Evolutionary conservation across 805 yeast species (phyloP), one percentile per base, ranked within the genome.

Genomic region (Sugiyamaella smithiae): DNA sequence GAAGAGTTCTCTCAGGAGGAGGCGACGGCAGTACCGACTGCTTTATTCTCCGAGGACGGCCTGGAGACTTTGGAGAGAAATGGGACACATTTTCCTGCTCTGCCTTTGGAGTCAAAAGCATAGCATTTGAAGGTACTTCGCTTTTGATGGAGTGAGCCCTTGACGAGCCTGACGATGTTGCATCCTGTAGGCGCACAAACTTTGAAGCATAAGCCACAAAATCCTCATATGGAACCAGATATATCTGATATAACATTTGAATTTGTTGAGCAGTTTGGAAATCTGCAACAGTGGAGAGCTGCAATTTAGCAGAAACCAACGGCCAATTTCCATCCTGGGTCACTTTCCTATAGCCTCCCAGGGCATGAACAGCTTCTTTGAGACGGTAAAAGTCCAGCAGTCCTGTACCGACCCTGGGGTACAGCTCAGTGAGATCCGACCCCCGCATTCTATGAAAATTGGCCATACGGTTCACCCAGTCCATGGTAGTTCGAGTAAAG

Each of bases 381-480:
- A 68, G 55, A 14, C 52, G 47, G 49, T 66, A 68, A 17, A 61
- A 57, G 44, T 65, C 60, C 11, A 67, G 50, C 14, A 57, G 48
- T 14, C 55, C 52, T 29, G 52, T 51, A 16, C 58, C 63, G 43
- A 64, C 51, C 7, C 49, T 40, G 3, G 69, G 69, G 26, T 48
- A 49, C 33, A 53, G 46, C 4, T 52, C 53, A 20, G 43, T 33
- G 9, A 43, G 24, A 16, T 12, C 40, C 3, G 43, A 14, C 4
- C 62, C 65, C 11, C 49, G 45, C 49, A 62, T 51, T 37, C 48
- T 48, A 51, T 68, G 71, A 50, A 58, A 68, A 43, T 62, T 61
- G 52, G 54, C 51, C 41, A 68, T 52, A 20, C 65, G 65, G 43
- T 64, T 66, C 25, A 62, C 55, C 58, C 64, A 68, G 52, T 63